Percentiles rank a stretch among this genome's conserved stretches.
Evolutionary conservation across 108 stramenopile genomes (phyloP).

Genomic region (Conticribra weissflogii): DNA sequence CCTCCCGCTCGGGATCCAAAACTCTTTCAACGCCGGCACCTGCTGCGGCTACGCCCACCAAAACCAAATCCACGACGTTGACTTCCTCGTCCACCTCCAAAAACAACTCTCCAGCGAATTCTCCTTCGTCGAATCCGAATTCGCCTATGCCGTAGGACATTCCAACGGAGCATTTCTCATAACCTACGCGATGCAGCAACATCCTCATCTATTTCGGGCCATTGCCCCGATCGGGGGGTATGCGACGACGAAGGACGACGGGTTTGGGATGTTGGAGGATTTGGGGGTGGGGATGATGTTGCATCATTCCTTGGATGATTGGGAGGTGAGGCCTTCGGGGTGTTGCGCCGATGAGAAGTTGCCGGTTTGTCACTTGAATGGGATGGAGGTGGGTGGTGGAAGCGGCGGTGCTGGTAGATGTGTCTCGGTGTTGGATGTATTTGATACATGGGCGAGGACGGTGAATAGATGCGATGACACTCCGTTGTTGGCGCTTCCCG

Average conservation of each 20-base stretch:
- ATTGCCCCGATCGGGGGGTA: slow-evolving; percentile 59
- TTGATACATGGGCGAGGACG: slow-evolving; percentile 30
- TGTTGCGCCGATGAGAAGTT: slow-evolving; percentile 23
- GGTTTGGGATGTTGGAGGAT: background rate
- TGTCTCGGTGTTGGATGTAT: slow-evolving; percentile 21
- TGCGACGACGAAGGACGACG: slow-evolving; percentile 2
- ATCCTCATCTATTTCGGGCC: slow-evolving; percentile 45
- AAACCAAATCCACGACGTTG: slow-evolving; percentile 47
- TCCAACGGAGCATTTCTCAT: slow-evolving; percentile 59
- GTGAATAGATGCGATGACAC: slow-evolving; percentile 11
- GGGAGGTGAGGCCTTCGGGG: slow-evolving; percentile 14
- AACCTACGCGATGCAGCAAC: slow-evolving; percentile 17
- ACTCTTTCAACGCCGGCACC: slow-evolving; percentile 46
- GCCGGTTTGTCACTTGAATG: slow-evolving; percentile 21
- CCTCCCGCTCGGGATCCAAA: slow-evolving; percentile 40
- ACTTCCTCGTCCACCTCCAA: slow-evolving; percentile 40
- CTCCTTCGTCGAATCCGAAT: slow-evolving; percentile 24
- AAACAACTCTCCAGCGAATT: slow-evolving; percentile 23
- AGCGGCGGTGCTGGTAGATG: too few relatives aligned
- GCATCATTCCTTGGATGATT: slow-evolving; percentile 37
- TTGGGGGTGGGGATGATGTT: slow-evolving; percentile 23
- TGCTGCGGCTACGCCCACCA: slow-evolving; percentile 57
- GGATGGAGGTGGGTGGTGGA: slow-evolving; percentile 8
- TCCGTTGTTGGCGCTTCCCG: background rate
- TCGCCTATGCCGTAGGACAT: slow-evolving; percentile 53